Base-by-base conservation (phyloP, 2,329 filamentous ascomycete species). In the Fusarium floridanum region DNA sequence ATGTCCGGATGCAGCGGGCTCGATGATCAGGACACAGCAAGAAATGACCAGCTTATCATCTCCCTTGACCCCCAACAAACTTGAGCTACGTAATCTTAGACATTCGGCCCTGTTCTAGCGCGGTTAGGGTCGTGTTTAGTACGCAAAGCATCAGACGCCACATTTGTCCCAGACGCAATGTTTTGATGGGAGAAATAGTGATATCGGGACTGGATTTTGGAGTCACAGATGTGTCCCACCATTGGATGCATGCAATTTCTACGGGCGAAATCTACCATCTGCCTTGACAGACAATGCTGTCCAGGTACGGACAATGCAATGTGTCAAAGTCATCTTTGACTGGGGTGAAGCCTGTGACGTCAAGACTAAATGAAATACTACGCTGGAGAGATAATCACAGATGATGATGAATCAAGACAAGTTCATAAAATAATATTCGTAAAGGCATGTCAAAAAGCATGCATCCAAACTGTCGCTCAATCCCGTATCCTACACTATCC, bases 401-500 rank as follows among this genome's bases (percentile, higher is more conserved):
- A 34, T 11, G 17, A 50, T 24, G 14, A 29, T 29, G 17, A 34
- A 32, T 20, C 27, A 29, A 32, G 4, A 34, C 11, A 4, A 55
- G 50, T 55, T 55, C 17, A 53, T 29, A 34, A 55, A n/a, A 55
- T 55, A 20, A 34, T 2, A 55, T 55, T 55, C 50, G 50, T 55
- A 55, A 55, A 55, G 50, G 41, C 68, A 71, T 68, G 17, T 64
- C 63, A 36, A 73, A 61, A 1, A 22, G 6, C 69, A 73, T 67
- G 66, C 66, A 65, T 67, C 41, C 27, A 24, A 76, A 9, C 84
- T 83, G 41, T 85, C 81, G 41, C 82, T 61, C 29, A 20, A 82
- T 72, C 89, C 88, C 37, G 9, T 34, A 12, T 32, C 29, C 83
- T 56, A 36, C 27, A 74, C 37, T 41, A 62, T 61, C 43, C 27